Evolutionary conservation across 2,329 filamentous ascomycete species (phyloP), one percentile per base, ranked within the genome.

Genomic region (Cordyceps cateniannulata): DNA sequence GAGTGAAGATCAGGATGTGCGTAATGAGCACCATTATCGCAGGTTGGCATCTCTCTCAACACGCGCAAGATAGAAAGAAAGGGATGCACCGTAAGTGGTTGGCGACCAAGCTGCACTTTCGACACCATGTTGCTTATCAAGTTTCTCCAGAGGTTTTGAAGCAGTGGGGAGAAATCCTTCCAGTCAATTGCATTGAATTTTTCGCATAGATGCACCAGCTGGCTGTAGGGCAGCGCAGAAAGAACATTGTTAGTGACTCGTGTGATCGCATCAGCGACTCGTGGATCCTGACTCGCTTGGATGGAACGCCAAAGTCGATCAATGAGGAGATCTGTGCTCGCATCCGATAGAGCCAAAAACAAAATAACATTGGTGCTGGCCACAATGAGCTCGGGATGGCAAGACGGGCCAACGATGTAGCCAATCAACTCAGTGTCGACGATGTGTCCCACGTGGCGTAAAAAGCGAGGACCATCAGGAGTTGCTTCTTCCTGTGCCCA

Each of bases 401-500:
- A 97, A 60, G 92, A 92, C 16, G 93, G 86, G 2, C 93, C 91
- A 56, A 97, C 83, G 50, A 99, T 86, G 72, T 97, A 98, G 62
- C 92, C 85, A 25, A 96, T 84, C 27, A 98, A 78, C 58, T 86
- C 85, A 44, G 88, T 87, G 7, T 65, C 90, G 88, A 25, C 38
- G 22, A 42, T 27, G 6, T 83, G 78, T 5, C 90, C 85, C 58
- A 96, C 77, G 66, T 88, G 87, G 14, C 82, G 79, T 64, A 93
- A 77, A 53, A 90, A 78, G 1, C 81, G 71, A 62, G 65, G 70
- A n/a, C 75, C 73, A 10, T 74, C 78, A 62, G 65, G 75, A 66
- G 62, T 69, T 59, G 81, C 80, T n/a, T 79, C 79, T 64, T 82
- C 77, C 9, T 77, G 77, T 61, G 81, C 83, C 80, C 86, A 95